Evolutionary conservation across 352 stramenopile species (phyloP), one percentile per base, ranked within the genome.

Genomic region (Phytophthora foliorum): DNA sequence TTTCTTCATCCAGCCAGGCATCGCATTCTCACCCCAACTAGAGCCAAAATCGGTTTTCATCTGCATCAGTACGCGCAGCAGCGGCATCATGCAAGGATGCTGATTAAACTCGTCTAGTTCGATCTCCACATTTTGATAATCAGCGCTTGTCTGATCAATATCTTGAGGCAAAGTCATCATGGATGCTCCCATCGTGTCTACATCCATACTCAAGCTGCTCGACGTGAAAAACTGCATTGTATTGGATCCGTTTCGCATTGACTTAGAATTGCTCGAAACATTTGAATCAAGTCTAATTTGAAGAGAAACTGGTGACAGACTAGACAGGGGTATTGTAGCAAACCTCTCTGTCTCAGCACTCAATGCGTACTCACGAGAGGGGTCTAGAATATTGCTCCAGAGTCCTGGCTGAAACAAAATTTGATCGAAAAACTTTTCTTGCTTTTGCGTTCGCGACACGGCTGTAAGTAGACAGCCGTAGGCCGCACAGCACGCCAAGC

Each of bases 371-470:
- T 82, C 60, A 39, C 24, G 61, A 0, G 76, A 69, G 2, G 65
- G 32, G 27, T 93, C 83, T 7, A 94, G 29, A 42, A 95, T 87
- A 24, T 93, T 95, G 10, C 36, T 55, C 84, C 86, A 94, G 8
- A 94, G 66, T 8, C 75, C 70, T 2, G 90, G 72, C 63, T 92
- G 86, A 59, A 95, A 94, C 39, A 95, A 67, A 36, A 95, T 90
- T 64, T 95, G 88, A 54, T 93, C 86, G 50, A 89, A 95, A 57
- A 95, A 91, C 54, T 95, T 95, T 44, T 95, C 86, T 44, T 94
- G 84, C 24, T 93, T 95, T 70, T 95, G 88, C 7, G 88, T 94
- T 31, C 82, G 81, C 1, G 86, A 91, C 22, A 95, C 85, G 3
- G 86, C 88, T 2, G 80, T 90, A 13, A 94, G 72, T 16, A 95